Conservation (phyloP, 768 basidiomycete genomes). For the Mycena polygramma region DNA sequence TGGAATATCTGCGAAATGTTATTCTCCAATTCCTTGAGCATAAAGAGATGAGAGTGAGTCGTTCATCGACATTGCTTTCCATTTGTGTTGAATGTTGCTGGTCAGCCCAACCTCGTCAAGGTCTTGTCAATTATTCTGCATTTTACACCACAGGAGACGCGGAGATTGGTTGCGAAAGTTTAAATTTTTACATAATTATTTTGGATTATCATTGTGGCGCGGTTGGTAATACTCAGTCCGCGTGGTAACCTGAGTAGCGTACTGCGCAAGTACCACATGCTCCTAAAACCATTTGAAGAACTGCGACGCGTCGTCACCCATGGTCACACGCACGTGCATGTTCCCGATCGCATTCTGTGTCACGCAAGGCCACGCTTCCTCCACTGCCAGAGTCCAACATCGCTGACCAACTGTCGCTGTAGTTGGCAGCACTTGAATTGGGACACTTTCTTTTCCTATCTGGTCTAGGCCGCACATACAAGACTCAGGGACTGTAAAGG, state of each 20-base stretch:
- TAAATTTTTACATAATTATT: constrained; percentile 43
- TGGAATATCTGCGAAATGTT: constrained; percentile 96
- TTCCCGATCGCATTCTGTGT: not conserved
- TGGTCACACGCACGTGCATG: not conserved
- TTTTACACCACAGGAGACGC: constrained; percentile 95
- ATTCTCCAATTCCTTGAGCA: constrained; percentile 98
- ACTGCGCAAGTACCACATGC: too few relatives aligned
- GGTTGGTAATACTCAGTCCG: too few relatives aligned
- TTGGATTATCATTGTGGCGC: not conserved
- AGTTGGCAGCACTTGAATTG: too few relatives aligned
- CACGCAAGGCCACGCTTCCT: too few relatives aligned
- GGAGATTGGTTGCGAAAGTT: constrained; percentile 90
- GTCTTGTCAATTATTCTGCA: constrained; percentile 93
- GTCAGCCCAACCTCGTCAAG: constrained; percentile 87
- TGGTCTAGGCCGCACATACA: too few relatives aligned
- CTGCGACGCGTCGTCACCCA: too few relatives aligned
- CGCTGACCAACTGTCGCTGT: too few relatives aligned
- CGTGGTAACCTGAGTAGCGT: too few relatives aligned
- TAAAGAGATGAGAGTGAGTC: constrained; percentile 94
- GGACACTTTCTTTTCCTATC: too few relatives aligned
- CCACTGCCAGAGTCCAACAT: too few relatives aligned
- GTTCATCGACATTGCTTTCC: not conserved
- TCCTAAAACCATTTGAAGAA: too few relatives aligned
- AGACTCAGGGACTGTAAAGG: not conserved
- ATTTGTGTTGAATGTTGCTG: constrained; percentile 10